These are phyloP conservation scores for Saccharomycopsis phalli DNA, from an alignment of 1,139 yeast genomes.

Conservation along the genomic window DNA sequence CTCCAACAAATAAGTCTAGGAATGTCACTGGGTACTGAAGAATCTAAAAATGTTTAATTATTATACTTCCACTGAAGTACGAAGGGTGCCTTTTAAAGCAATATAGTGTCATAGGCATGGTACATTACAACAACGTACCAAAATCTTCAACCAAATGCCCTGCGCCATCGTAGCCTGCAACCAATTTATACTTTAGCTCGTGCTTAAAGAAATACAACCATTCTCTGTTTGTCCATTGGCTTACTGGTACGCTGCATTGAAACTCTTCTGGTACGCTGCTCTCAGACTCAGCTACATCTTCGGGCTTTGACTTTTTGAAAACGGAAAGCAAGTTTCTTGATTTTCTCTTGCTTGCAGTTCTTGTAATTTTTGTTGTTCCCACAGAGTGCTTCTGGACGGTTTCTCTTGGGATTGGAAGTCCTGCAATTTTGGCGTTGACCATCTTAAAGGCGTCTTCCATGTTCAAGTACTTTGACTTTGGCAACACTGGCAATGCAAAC, in stretches of 20 bases:
- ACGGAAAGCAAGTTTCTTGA: slow-evolving; percentile 7
- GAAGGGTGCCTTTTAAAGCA: not conserved
- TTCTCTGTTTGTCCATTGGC: slow-evolving; percentile 19
- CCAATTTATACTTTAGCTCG: slow-evolving; percentile 15
- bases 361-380: not conserved
- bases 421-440: slow-evolving; percentile 11
- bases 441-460: slow-evolving; percentile 28
- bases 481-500: slow-evolving; percentile 77
- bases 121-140: slow-evolving; percentile 2
- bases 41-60: no score
- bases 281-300: not conserved
- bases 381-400: not conserved
- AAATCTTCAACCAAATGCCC: slow-evolving; percentile 18
- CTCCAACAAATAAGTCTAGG: no score
- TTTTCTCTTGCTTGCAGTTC: slow-evolving; percentile 8
- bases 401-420: slow-evolving; percentile 9
- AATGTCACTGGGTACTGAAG: no score
- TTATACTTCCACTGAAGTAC: no score
- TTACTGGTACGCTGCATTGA: slow-evolving; percentile 7
- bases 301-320: slow-evolving; percentile 10
- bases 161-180: slow-evolving; percentile 15
- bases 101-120: no score
- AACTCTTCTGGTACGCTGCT: slow-evolving; percentile 8
- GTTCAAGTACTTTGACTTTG: slow-evolving; percentile 60
- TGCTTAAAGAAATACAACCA: slow-evolving; percentile 18